Evolutionary conservation across 2,329 filamentous ascomycete genomes (phyloP), one percentile per base, ranked within the genome.

Genomic region (Canariomyces notabilis): DNA sequence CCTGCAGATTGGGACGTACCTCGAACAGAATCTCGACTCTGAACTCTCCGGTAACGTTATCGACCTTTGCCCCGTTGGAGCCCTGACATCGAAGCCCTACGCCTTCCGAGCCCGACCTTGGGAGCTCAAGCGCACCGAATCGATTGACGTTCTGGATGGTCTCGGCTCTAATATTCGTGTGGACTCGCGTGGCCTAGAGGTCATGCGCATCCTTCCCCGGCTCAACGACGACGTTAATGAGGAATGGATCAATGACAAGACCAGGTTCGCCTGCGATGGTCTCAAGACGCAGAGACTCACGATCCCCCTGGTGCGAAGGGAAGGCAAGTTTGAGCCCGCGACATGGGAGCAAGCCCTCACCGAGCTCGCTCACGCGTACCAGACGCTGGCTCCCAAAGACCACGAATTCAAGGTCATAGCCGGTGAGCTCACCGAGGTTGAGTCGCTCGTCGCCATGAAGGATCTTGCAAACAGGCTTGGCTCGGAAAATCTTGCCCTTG

Each of bases 221-320:
- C 77, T 98, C 51, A 98, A 98, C 66, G 93, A 98, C 64, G 90
- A 97, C 61, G 82, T 98, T 60, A 98, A 98, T 68, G 93, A 98
- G 73, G 93, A 98, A 70, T 98, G 93, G 93, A 97, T 98, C 67
- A 93, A 97, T 70, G 93, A 98, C 75, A 98, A 97, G 78, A 84
- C 89, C 33, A 83, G 93, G 55, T 98, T 97, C 66, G 91, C 93
- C 34, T 95, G 90, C 66, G 93, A 98, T 66, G 93, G 93, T 40
- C 77, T 98, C 56, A 95, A 90, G 79, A 97, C 91, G 37, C 93
- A 98, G 71, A 82, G 93, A 63, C 76, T 98, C 46, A 97, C 93
- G 29, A 93, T 91, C 56, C 93, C 93, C 34, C 73, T 98, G 53
- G 83, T 96, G 60, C 87, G 90, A 58, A 83, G 85, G 48, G 86